Conservation (phyloP, 1,139 yeast species). For the Suhomyces anneliseae region DNA sequence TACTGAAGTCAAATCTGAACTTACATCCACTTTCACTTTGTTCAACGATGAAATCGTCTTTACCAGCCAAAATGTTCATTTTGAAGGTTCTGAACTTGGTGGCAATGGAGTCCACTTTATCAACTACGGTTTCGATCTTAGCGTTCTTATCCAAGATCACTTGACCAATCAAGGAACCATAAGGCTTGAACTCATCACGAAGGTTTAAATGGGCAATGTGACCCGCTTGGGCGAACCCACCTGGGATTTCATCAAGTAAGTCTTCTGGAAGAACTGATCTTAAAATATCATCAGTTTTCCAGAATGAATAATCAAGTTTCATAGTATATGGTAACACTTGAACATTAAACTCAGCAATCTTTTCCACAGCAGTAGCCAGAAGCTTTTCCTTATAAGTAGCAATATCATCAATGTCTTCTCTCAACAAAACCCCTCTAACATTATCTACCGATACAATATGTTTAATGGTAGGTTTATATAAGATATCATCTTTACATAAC, state of each 20-base stretch:
- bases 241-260: slow-evolving; percentile 71
- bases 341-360: slow-evolving; percentile 49
- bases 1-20: slow-evolving; percentile 84
- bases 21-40: slow-evolving; percentile 87
- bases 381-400: slow-evolving; percentile 40
- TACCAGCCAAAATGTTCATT: slow-evolving; percentile 93
- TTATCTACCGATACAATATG: slow-evolving; percentile 57
- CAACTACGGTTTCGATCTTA: slow-evolving; percentile 86
- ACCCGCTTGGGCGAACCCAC: slow-evolving; percentile 92
- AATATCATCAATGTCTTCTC: slow-evolving; percentile 47
- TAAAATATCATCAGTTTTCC: slow-evolving; percentile 88
- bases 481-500: slow-evolving; percentile 52
- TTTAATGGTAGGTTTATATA: slow-evolving; percentile 63
- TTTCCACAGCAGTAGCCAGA: slow-evolving; percentile 40
- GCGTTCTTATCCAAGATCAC: slow-evolving; percentile 85
- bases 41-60: slow-evolving; percentile 68
- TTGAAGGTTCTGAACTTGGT: slow-evolving; percentile 87
- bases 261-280: slow-evolving; percentile 74
- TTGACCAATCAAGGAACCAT: slow-evolving; percentile 78
- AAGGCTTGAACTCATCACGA: slow-evolving; percentile 83
- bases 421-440: slow-evolving; percentile 61
- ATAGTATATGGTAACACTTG: slow-evolving; percentile 54
- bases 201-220: slow-evolving; percentile 93
- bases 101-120: slow-evolving; percentile 83
- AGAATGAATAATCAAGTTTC: slow-evolving; percentile 67